Base-by-base conservation (phyloP, 768 basidiomycete species). In the Vishniacozyma victoriae region DNA sequence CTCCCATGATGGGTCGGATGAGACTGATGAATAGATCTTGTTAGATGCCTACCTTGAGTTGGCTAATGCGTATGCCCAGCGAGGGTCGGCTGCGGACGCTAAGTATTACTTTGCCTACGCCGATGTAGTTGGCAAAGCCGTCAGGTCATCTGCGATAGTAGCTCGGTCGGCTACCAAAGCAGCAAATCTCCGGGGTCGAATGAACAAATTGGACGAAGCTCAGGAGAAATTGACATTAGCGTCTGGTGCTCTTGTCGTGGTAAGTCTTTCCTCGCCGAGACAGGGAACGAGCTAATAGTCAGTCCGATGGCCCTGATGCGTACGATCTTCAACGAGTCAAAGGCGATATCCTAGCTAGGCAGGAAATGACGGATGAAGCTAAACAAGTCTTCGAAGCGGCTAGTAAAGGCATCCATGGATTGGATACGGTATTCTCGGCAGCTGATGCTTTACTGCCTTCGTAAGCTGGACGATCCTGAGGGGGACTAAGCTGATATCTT, bases 21-120 rank as follows among this genome's bases (percentile, higher is more conserved):
- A 22, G 19, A n/a, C 1, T 18, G 33, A 24, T 41, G 33, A 53
- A 31, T 42, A 73, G 59, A 82, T 81, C 11, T 76, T 93, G 4
- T 72, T 90, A 4, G 73, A 75, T 0, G 81, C 82, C 0, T 72
- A 86, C 2, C 79, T 92, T 49, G 75, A 80, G 2, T 74, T 93
- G 5, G 75, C 79, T 0, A 77, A 80, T 6, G 76, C 79, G 0
- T 87, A 90, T 58, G 75, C 82, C 16, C 67, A 73, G 0, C 80
- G 88, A 15, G 93, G 93, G 0, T 88, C 90, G 4, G 79, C 83
- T 3, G 80, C 85, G 18, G 89, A 92, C 60, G 83, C 87, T 1
- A 83, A 87, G 52, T 91, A 85, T 59, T 93, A 90, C 64, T 77
- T 84, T 0, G 76, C 83, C 33, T 84, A 89, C 63, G 86, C 85